Percentiles rank a stretch among this genome's conserved stretches.
These are phyloP conservation scores for Stellera chamaejasme DNA, from an alignment of 345 rosid genomes.

Conservation along the genomic window DNA sequence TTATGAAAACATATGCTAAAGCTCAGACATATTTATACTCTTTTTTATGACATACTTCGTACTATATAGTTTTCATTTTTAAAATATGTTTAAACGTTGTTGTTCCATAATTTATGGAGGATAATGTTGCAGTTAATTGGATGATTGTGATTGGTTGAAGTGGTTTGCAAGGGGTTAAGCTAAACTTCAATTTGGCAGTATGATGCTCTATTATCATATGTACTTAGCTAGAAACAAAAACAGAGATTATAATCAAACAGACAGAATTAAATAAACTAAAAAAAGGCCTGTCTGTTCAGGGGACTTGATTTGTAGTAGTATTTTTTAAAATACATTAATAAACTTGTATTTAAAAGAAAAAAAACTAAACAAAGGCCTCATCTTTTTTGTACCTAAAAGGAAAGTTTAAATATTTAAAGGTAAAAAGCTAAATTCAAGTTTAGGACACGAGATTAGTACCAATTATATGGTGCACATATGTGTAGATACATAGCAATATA, in stretches of 20 bases:
- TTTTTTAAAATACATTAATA: conserved; percentile 16
- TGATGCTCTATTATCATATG: too few species aligned
- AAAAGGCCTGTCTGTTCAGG: background rate
- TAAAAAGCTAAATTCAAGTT: background rate
- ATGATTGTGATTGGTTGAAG: too few species aligned
- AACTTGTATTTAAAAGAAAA: conserved; percentile 20
- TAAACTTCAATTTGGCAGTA: background rate
- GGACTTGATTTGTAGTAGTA: background rate
- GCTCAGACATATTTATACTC: too few species aligned
- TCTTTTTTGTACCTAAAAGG: background rate
- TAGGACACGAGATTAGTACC: too few species aligned
- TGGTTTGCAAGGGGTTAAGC: too few species aligned
- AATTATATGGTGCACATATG: too few species aligned
- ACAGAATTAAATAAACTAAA: too few species aligned
- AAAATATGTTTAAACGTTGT: too few species aligned
- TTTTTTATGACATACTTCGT: too few species aligned
- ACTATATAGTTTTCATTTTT: too few species aligned
- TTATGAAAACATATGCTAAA: too few species aligned
- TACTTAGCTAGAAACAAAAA: background rate
- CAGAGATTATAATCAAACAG: background rate
- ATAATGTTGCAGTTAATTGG: background rate
- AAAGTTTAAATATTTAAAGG: conserved; percentile 2
- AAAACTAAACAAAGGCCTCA: conserved; percentile 1
- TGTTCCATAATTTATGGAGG: conserved; percentile 4
- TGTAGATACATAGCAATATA: too few species aligned